Conservation (phyloP, 495 filamentous ascomycete species). For the Lasiosphaeria hispida region DNA sequence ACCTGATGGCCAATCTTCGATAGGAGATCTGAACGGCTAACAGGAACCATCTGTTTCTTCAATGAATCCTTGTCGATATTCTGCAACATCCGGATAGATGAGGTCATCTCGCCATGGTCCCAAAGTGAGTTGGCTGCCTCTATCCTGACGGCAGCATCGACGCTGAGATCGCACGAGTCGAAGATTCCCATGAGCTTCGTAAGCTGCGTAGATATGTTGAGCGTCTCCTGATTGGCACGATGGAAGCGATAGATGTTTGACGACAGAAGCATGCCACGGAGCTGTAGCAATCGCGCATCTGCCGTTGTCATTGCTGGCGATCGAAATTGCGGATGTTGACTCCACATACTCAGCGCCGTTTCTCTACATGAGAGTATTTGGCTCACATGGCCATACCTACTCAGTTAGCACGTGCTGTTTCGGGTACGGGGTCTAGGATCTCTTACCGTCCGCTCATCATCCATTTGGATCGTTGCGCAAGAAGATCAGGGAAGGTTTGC, state of each 20-base stretch:
- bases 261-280: conserved; percentile 68
- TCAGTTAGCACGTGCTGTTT: conserved; percentile 1
- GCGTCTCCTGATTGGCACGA: conserved; percentile 76
- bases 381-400: conserved; percentile 75
- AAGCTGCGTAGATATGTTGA: conserved; percentile 78
- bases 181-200: conserved; percentile 68
- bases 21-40: conserved; percentile 76
- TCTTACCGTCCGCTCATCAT: conserved; percentile 73
- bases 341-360: conserved; percentile 77
- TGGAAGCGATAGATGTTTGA: conserved; percentile 74
- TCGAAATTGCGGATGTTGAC: conserved; percentile 61
- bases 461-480: conserved; percentile 67
- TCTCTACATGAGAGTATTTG: conserved; percentile 79
- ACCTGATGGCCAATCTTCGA: conserved; percentile 85
- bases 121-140: conserved; percentile 89
- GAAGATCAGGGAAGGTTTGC: conserved; percentile 57
- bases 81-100: conserved; percentile 86
- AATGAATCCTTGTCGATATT: conserved; percentile 61
- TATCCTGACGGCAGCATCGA: conserved; percentile 68
- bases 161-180: conserved; percentile 63
- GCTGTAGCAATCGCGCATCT: conserved; percentile 69
- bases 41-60: conserved; percentile 66
- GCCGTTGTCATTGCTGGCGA: conserved; percentile 54
- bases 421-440: conserved; percentile 17
- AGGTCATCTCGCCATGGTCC: conserved; percentile 89